Evolutionary conservation across 306 rosid genomes (phyloP), one percentile per base, ranked within the genome.

Genomic region (Cyamopsis tetragonoloba): DNA sequence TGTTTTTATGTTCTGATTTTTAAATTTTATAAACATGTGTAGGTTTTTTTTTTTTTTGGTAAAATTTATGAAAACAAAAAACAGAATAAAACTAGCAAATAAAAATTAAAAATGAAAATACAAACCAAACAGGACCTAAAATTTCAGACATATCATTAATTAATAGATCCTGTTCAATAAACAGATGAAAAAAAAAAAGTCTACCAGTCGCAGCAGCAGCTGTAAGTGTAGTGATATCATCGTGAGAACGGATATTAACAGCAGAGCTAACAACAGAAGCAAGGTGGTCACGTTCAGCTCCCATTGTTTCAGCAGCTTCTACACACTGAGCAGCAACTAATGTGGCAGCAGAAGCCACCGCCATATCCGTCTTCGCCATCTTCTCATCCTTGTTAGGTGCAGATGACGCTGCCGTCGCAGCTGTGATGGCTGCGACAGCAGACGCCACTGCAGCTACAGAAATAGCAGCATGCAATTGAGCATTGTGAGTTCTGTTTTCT

Each of bases 121-220:
- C n/a, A n/a, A n/a, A n/a, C n/a, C n/a, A n/a, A n/a, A n/a, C n/a
- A n/a, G n/a, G n/a, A n/a, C n/a, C n/a, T n/a, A n/a, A n/a, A n/a
- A n/a, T n/a, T n/a, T n/a, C n/a, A n/a, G n/a, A n/a, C n/a, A n/a
- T n/a, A n/a, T n/a, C n/a, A n/a, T n/a, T n/a, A n/a, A n/a, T n/a
- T n/a, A n/a, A n/a, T n/a, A n/a, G n/a, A n/a, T n/a, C n/a, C n/a
- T n/a, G n/a, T n/a, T n/a, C n/a, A n/a, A n/a, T n/a, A n/a, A 4
- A 0, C 10, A 1, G 47, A 46, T 24, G 41, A 37, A 72, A 48
- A 35, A 32, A 60, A 0, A 48, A 41, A 71, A 61, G 6, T 46
- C 2, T 77, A 89, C 98, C 98, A 19, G 98, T 93, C 46, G 98
- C 98, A 23, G 98, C 98, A 4, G 96, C 98, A n/a, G 98, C 98